These are phyloP conservation scores for Plasmodium vinckei DNA, from an alignment of 169 alveolate species.

Conservation along the genomic window DNA sequence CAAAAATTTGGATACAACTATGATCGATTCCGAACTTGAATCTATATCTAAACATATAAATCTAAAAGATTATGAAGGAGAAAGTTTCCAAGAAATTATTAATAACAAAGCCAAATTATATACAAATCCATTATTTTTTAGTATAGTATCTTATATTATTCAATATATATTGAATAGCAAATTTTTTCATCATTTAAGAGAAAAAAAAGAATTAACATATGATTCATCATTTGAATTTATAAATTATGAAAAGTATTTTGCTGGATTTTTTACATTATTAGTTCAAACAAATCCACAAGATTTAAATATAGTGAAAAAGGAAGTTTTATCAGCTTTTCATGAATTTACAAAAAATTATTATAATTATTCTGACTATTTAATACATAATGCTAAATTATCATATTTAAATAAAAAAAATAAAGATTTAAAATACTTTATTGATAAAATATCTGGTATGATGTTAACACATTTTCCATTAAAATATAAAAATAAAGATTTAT, in stretches of 20 bases:
- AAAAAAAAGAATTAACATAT: slow-evolving; percentile 88
- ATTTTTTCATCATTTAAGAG: slow-evolving; percentile 81
- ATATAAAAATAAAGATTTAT: slow-evolving; percentile 42
- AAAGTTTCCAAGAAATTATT: slow-evolving; percentile 80
- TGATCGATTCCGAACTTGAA: slow-evolving; percentile 2
- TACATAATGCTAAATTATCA: slow-evolving; percentile 64
- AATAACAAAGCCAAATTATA: slow-evolving; percentile 78
- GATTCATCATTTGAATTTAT: slow-evolving; percentile 87
- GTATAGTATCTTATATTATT: slow-evolving; percentile 41
- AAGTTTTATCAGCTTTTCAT: slow-evolving; percentile 63
- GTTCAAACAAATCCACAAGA: slow-evolving; percentile 85
- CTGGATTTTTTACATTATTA: slow-evolving; percentile 85
- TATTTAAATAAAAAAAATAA: slow-evolving; percentile 59
- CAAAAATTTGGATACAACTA: background rate
- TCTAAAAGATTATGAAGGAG: slow-evolving; percentile 50
- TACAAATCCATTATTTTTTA: slow-evolving; percentile 63
- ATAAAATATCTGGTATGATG: slow-evolving; percentile 67
- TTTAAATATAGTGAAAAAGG: slow-evolving; percentile 78
- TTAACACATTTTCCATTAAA: slow-evolving; percentile 59
- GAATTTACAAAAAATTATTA: slow-evolving; percentile 46
- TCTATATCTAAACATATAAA: slow-evolving; percentile 43
- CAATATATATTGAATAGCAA: slow-evolving; percentile 66
- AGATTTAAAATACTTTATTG: slow-evolving; percentile 73
- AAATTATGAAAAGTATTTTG: slow-evolving; percentile 85
- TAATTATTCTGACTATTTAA: slow-evolving; percentile 70